Conservation (phyloP, 169 alveolate species). For the Plasmodium berghei region DNA sequence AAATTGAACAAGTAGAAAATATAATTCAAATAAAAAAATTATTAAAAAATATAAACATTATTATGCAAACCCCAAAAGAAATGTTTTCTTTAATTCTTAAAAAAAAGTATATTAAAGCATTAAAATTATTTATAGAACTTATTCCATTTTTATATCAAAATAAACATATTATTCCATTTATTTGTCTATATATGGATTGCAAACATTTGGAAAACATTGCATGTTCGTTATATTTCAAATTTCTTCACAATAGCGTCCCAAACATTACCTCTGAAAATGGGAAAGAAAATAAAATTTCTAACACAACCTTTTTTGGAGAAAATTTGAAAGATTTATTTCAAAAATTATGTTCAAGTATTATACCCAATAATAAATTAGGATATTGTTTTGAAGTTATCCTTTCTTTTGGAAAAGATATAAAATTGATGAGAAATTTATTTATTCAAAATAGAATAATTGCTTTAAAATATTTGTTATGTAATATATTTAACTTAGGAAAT, state of each 20-base stretch:
- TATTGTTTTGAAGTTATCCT: conserved; percentile 14
- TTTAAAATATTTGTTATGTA: conserved; percentile 25
- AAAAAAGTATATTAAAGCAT: conserved; percentile 25
- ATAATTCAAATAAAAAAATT: conserved; percentile 64
- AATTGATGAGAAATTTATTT: conserved; percentile 36
- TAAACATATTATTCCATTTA: conserved; percentile 16
- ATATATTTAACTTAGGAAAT: conserved; percentile 26
- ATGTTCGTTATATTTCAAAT: conserved; percentile 27
- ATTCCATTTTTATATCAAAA: conserved; percentile 52
- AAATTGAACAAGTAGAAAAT: conserved; percentile 52
- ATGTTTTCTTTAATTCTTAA: conserved; percentile 27
- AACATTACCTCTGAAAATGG: neutral
- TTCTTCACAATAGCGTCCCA: neutral
- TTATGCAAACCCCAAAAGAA: conserved; percentile 60
- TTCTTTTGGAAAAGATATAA: conserved; percentile 38
- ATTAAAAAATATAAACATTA: conserved; percentile 25
- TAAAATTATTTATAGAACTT: conserved; percentile 42
- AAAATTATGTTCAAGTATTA: conserved; percentile 10
- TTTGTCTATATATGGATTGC: conserved; percentile 41
- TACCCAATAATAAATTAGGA: conserved; percentile 17
- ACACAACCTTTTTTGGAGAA: neutral
- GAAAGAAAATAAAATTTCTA: neutral
- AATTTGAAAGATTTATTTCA: conserved; percentile 22
- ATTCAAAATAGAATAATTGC: conserved; percentile 33
- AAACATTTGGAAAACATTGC: conserved; percentile 65